Percentiles rank a stretch among this genome's conserved stretches.
Conservation (phyloP, 495 filamentous ascomycete species). For the Physcia stellaris region DNA sequence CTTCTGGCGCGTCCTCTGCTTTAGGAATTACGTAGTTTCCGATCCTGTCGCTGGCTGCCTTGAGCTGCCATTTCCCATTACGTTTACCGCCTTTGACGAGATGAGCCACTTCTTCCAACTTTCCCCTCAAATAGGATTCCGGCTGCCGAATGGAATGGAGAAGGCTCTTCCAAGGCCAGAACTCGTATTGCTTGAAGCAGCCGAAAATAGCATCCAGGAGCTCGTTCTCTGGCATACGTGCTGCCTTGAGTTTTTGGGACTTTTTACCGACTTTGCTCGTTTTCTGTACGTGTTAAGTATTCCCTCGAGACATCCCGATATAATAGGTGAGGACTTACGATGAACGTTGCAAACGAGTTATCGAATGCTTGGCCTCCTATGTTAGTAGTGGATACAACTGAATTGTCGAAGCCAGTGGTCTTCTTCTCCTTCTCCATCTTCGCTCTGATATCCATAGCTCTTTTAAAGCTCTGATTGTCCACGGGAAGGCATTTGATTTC, state of each 20-base stretch:
- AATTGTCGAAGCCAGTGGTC: too few relatives aligned
- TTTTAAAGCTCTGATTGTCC: constrained; percentile 56
- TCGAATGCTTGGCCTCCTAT: constrained; percentile 34
- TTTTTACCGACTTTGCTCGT: constrained; percentile 21
- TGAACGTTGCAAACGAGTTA: too few relatives aligned
- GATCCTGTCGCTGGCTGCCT: constrained; percentile 45
- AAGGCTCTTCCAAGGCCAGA: constrained; percentile 80
- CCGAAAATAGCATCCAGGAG: constrained; percentile 70
- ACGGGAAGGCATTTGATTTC: constrained; percentile 68
- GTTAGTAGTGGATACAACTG: too few relatives aligned
- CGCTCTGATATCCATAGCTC: constrained; percentile 44
- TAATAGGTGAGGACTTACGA: too few relatives aligned
- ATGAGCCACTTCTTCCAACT: constrained; percentile 66
- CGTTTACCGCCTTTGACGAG: constrained; percentile 69
- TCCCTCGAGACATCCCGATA: not conserved
- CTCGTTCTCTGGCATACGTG: constrained; percentile 74
- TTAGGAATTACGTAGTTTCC: constrained; percentile 20
- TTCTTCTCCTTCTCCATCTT: constrained; percentile 52
- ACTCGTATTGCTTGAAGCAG: constrained; percentile 69
- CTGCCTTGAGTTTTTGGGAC: constrained; percentile 63
- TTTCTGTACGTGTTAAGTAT: constrained; percentile 21
- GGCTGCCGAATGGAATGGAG: constrained; percentile 64
- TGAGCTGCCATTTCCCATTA: constrained; percentile 71
- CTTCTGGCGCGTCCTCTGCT: constrained; percentile 34
- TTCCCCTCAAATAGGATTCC: constrained; percentile 80